Evolutionary conservation across 345 rosid species (phyloP), one percentile per base, ranked within the genome.

Genomic region (Populus simonii): DNA sequence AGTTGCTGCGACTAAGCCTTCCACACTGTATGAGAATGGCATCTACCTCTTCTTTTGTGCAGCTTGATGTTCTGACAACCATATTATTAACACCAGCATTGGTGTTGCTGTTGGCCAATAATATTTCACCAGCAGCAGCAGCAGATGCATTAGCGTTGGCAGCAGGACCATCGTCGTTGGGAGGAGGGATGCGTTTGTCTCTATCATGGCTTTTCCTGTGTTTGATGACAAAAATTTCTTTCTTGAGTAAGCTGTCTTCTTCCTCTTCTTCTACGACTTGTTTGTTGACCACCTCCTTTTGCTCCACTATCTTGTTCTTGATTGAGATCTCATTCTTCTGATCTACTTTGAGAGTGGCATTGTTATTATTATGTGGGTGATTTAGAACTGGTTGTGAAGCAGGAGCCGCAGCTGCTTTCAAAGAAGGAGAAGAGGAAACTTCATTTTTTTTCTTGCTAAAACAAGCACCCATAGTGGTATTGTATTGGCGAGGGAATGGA

Each of bases 21-120:
- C 98, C 99, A 55, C 99, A 96, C 23, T 96, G 99, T 35, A 93
- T 92, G 70, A 96, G 86, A 76, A 96, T 93, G 45, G 98, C 98
- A 62, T 96, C 97, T 27, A 96, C 97, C 78, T 93, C 97, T 75
- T 96, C 99, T 35, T 90, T 88, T 3, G 88, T 87, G 77, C 92
- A 87, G 79, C 86, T 88, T 12, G 93, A 88, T 3, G 93, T 88
- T 80, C 92, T 86, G 43, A 82, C 72, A 81, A 74, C 85, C 49
- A 55, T 43, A 6, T 41, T 49, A 35, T 66, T 71, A 47, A 55
- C 17, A 15, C 22, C 63, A 71, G 43, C 33, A 59, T 66, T 47
- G 18, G 15, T 76, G 53, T 55, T 73, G 20, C 73, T 57, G 29
- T 57, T n/a, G 29, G 27, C 43, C 15, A 72, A 38, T 68, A 84